These are phyloP conservation scores for Phialophora expanda DNA, from an alignment of 2,329 filamentous ascomycete species.

Conservation along the genomic window DNA sequence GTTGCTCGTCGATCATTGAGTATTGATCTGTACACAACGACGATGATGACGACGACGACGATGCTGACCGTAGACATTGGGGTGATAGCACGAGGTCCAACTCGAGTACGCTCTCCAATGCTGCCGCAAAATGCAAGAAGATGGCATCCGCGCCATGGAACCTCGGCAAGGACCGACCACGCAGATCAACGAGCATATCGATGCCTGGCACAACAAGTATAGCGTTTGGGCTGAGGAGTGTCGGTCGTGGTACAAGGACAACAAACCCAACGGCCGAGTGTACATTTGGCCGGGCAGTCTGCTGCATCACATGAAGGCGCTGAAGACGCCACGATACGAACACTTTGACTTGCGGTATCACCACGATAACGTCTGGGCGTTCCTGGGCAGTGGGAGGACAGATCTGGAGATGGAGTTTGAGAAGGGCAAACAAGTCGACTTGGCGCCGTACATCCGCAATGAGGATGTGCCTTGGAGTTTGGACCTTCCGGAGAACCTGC, in stretches of 20 bases:
- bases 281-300: constrained; percentile 30
- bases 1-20: background rate
- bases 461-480: constrained; percentile 24
- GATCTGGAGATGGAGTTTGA: constrained; percentile 43
- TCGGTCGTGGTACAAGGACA: constrained; percentile 41
- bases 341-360: constrained; percentile 46
- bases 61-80: background rate
- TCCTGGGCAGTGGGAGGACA: constrained; percentile 52
- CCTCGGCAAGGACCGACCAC: constrained; percentile 26
- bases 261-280: constrained; percentile 29
- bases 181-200: constrained; percentile 37
- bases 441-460: constrained; percentile 30
- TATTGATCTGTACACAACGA: background rate
- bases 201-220: constrained; percentile 36
- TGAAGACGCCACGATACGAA: constrained; percentile 46
- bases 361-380: constrained; percentile 48
- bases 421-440: constrained; percentile 22
- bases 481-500: constrained; percentile 20
- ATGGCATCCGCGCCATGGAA: constrained; percentile 42
- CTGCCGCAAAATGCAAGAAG: constrained; percentile 43
- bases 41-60: too few relatives aligned
- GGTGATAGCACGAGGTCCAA: constrained; percentile 26
- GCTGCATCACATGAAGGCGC: constrained; percentile 39
- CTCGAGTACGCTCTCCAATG: constrained; percentile 42
- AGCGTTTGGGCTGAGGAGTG: constrained; percentile 42